Evolutionary conservation across 2,329 filamentous ascomycete genomes (phyloP).

Genomic region (Penicillium sp.): DNA sequence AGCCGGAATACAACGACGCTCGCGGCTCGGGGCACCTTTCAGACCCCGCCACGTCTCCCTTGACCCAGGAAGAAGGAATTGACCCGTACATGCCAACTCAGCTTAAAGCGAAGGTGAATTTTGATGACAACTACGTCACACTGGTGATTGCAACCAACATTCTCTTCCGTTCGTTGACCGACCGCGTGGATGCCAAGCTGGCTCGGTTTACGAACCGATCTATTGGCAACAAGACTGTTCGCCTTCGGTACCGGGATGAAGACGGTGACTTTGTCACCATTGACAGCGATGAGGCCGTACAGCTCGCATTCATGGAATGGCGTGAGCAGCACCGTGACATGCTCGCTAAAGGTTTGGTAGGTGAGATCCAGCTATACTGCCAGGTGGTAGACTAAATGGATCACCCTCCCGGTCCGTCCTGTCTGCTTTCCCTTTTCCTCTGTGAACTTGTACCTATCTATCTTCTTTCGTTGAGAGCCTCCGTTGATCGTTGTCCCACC

Average conservation of each 20-base stretch:
- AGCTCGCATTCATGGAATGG: conserved; percentile 94
- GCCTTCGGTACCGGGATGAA: conserved; percentile 84
- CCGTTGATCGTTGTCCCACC: conserved; percentile 1
- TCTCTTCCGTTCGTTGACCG: conserved; percentile 85
- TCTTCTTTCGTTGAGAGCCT: background rate
- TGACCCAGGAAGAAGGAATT: conserved; percentile 31
- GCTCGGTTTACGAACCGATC: conserved; percentile 79
- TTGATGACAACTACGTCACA: conserved; percentile 85
- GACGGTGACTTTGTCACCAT: conserved; percentile 93
- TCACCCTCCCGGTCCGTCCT: conserved; percentile 7
- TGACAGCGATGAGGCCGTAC: conserved; percentile 91
- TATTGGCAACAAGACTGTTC: conserved; percentile 75
- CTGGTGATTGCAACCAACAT: conserved; percentile 97
- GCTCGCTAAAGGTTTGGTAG: conserved; percentile 64
- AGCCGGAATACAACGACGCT: conserved; percentile 37
- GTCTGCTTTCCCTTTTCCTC: conserved; percentile 8
- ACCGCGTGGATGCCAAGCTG: conserved; percentile 93
- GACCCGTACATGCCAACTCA: conserved; percentile 61
- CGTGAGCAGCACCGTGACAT: conserved; percentile 65
- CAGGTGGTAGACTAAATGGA: conserved; percentile 48
- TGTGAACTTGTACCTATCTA: background rate
- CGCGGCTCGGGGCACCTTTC: conserved; percentile 26
- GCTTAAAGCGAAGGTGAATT: conserved; percentile 92
- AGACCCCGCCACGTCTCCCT: conserved; percentile 33
- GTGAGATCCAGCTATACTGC: conserved; percentile 87